These are phyloP conservation scores for Calonectria pteridis DNA, from an alignment of 2,329 filamentous ascomycete genomes.

Conservation along the genomic window DNA sequence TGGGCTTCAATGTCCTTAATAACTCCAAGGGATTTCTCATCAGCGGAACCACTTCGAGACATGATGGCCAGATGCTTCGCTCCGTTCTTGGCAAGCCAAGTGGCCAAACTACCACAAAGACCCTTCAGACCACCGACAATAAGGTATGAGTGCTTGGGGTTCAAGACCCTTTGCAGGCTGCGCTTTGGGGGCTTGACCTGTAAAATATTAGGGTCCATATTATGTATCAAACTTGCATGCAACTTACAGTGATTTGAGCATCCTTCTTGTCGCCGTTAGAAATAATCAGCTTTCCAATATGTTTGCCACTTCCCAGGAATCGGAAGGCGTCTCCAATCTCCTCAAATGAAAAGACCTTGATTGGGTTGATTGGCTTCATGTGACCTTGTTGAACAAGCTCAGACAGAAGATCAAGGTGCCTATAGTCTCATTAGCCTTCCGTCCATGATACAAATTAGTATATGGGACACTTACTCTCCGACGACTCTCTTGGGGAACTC, in stretches of 20 bases:
- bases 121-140: slow-evolving; percentile 54
- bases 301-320: slow-evolving; percentile 41
- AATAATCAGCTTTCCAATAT: slow-evolving; percentile 3
- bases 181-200: background rate
- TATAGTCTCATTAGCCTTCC: background rate
- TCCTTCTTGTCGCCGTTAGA: slow-evolving; percentile 6
- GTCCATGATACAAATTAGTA: background rate
- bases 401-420: background rate
- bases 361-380: slow-evolving; percentile 37
- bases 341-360: slow-evolving; percentile 41
- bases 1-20: background rate
- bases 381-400: slow-evolving; percentile 27
- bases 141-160: slow-evolving; percentile 45
- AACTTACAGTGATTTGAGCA: slow-evolving; percentile 1
- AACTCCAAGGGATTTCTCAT: slow-evolving; percentile 42
- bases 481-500: slow-evolving; percentile 3
- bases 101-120: slow-evolving; percentile 50
- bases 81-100: slow-evolving; percentile 49
- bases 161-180: background rate
- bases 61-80: slow-evolving; percentile 48
- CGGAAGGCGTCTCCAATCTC: slow-evolving; percentile 53
- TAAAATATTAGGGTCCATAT: background rate
- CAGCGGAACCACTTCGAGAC: slow-evolving; percentile 46
- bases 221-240: background rate
- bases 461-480: background rate